These are phyloP conservation scores for Fraxinus baroniana DNA, from an alignment of 305 asterid species.

Conservation along the genomic window DNA sequence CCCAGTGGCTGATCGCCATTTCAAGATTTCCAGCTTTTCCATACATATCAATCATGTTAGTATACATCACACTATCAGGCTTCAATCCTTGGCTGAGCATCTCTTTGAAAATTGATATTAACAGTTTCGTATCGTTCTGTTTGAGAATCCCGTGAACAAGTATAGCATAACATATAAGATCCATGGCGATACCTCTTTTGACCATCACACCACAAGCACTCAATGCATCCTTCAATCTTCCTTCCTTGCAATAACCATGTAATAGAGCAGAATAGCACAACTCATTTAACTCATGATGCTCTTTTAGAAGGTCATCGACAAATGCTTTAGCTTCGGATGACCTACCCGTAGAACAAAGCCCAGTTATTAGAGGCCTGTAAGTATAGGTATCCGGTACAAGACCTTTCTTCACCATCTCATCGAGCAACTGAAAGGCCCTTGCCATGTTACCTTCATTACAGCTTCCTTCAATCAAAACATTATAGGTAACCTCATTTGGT, in stretches of 20 bases:
- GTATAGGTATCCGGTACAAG: slow-evolving; percentile 80
- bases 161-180: slow-evolving; percentile 65
- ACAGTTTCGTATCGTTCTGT: slow-evolving; percentile 38
- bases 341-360: slow-evolving; percentile 64
- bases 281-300: slow-evolving; percentile 52
- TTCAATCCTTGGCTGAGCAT: slow-evolving; percentile 58
- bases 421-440: slow-evolving; percentile 64
- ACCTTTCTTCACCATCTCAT: slow-evolving; percentile 70
- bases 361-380: slow-evolving; percentile 61
- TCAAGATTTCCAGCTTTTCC: slow-evolving; percentile 58
- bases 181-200: slow-evolving; percentile 62
- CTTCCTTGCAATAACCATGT: slow-evolving; percentile 66
- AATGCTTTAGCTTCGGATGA: slow-evolving; percentile 64
- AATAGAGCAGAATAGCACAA: slow-evolving; percentile 77
- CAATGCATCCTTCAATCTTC: slow-evolving; percentile 62
- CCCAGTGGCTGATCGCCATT: slow-evolving; percentile 73
- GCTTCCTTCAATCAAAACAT: slow-evolving; percentile 53
- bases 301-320: slow-evolving; percentile 52
- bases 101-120: slow-evolving; percentile 46
- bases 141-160: slow-evolving; percentile 55
- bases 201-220: slow-evolving; percentile 48
- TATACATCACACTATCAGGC: slow-evolving; percentile 66
- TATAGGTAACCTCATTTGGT: slow-evolving; percentile 60
- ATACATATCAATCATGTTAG: slow-evolving; percentile 63
- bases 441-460: slow-evolving; percentile 53